Evolutionary conservation across 2,329 filamentous ascomycete genomes (phyloP), one percentile per base, ranked within the genome.

Genomic region (Aspergillus sojae): DNA sequence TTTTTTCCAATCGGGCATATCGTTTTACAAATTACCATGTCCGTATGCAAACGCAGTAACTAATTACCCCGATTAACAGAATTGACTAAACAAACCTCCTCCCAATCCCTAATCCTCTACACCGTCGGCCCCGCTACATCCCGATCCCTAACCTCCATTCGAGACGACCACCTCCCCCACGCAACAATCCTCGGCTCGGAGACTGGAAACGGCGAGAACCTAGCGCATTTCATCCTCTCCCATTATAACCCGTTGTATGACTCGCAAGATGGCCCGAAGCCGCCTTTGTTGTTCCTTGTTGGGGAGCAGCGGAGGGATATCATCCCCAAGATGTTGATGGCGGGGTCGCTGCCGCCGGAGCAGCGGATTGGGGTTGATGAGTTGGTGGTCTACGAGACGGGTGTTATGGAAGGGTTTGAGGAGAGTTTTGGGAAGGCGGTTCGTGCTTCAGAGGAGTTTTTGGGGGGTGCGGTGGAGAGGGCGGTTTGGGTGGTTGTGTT

Each of bases 221-320:
- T 99, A 32, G 90, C 93, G 0, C 80, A 84, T 6, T 91, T 89
- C 72, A 97, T 99, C 60, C 82, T 96, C 6, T 79, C 88, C 2
- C 91, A 97, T 74, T 96, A 97, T 73, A 86, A 85, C 60, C 62
- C 63, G 9, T 65, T 82, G 0, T 61, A 68, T 53, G 45, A 28
- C 21, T 5, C 43, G 45, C 5, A 11, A 36, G 3, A 23, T 19
- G 19, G 6, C n/a, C 41, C 75, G 75, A 57, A 70, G 52, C 88
- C 85, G 0, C 85, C 90, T 0, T 77, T 98, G 5, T 80, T 98
- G 1, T 99, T 98, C 76, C 85, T 96, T 16, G 93, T 96, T 0
- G 95, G 95, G 23, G 94, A 97, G 75, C 91, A 94, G 74, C 86
- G 93, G 60, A 83, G 95, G 52, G 95, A 98, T 75, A 88, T 97